Evolutionary conservation across 2,329 filamentous ascomycete species (phyloP), one percentile per base, ranked within the genome.

Genomic region (Ophiocordyceps camponoti-saundersi): DNA sequence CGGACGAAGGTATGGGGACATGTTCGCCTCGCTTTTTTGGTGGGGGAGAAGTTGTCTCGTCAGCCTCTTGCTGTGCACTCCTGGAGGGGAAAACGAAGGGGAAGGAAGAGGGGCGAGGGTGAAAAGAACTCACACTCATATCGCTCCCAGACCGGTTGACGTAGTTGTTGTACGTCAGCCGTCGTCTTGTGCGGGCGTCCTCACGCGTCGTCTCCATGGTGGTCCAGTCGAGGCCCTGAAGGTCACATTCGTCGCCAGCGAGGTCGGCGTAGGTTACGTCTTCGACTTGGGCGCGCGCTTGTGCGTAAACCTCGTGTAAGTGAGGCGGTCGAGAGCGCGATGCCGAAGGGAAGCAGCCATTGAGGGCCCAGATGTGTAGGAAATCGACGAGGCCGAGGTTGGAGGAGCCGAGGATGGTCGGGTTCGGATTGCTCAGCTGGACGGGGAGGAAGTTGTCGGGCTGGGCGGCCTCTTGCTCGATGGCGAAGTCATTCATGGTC

Each of bases 191-290:
- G 22, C 74, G 66, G 3, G 75, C 77, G 22, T 65, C 59, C 22
- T 53, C 53, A 47, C 75, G 68, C 12, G 67, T 67, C 2, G 77
- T 70, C 2, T 70, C 70, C 51, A 80, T 60, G 13, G 64, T 59
- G 2, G 58, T 52, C 78, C 78, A 81, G 55, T 79, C 60, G 34
- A 81, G 64, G 45, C 77, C 74, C 54, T 82, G 78, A 22, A 79
- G 57, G 53, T 82, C 78, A 48, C 63, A 75, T 44, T 53, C 47
- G 44, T 80, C 74, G 1, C 75, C 77, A n/a, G 63, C 56, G 7
- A 82, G 65, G 46, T 80, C 68, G 6, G 57, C 54, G 49, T 69
- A 71, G 3, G 57, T 49, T 30, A 66, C 53, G 42, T 58, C 51
- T 7, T 53, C 46, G 13, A 57, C 40, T 4, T 45, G 45, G 15